Evolutionary conservation across 2,329 filamentous ascomycete genomes (phyloP).

Genomic region (Botrytis fabae): DNA sequence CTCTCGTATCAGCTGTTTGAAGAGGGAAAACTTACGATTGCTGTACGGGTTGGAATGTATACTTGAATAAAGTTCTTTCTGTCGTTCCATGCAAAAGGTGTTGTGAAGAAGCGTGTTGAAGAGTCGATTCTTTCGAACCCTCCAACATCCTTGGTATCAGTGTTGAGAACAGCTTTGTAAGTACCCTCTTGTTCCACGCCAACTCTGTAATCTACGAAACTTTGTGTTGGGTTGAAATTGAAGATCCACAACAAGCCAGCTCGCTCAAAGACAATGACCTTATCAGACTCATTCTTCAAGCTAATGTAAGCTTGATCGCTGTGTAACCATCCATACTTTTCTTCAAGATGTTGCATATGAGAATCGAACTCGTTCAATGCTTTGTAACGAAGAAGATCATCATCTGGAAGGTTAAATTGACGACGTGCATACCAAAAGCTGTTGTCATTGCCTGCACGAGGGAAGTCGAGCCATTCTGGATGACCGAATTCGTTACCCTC

Average conservation of each 20-base stretch:
- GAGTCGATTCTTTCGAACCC: slow-evolving; percentile 77
- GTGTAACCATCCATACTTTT: slow-evolving; percentile 89
- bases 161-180: slow-evolving; percentile 83
- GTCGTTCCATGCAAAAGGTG: slow-evolving; percentile 84
- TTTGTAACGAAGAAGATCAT: slow-evolving; percentile 79
- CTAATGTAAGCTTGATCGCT: slow-evolving; percentile 85
- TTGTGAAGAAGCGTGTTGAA: slow-evolving; percentile 88
- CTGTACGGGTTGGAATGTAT: slow-evolving; percentile 82
- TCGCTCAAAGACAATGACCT: slow-evolving; percentile 93
- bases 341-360: slow-evolving; percentile 84
- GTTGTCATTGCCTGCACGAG: slow-evolving; percentile 87
- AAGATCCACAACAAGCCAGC: slow-evolving; percentile 90
- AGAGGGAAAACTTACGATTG: slow-evolving; percentile 61
- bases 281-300: slow-evolving; percentile 90
- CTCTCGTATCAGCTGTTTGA: slow-evolving; percentile 4
- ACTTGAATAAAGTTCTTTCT: slow-evolving; percentile 89
- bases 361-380: slow-evolving; percentile 94
- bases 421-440: slow-evolving; percentile 93
- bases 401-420: slow-evolving; percentile 90
- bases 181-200: slow-evolving; percentile 83
- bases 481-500: slow-evolving; percentile 99
- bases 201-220: slow-evolving; percentile 89
- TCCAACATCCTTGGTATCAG: slow-evolving; percentile 74
- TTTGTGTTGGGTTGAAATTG: slow-evolving; percentile 86
- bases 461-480: slow-evolving; percentile 98